These are phyloP conservation scores for Xylariaceae sp. DNA, from an alignment of 2,329 filamentous ascomycete genomes.

Conservation along the genomic window DNA sequence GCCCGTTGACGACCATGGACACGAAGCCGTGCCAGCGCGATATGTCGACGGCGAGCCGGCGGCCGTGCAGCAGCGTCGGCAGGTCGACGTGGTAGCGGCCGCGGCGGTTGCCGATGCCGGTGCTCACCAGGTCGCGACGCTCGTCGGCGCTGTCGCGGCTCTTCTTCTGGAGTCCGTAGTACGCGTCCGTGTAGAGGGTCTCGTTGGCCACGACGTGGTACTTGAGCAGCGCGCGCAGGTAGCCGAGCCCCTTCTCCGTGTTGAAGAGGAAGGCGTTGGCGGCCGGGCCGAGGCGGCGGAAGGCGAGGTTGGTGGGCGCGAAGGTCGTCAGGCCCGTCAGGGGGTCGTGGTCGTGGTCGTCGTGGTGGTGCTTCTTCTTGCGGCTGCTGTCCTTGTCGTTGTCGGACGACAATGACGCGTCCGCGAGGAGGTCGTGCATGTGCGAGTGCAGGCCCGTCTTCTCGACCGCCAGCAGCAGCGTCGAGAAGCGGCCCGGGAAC, in stretches of 20 bases:
- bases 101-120: constrained; percentile 39
- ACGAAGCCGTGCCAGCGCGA: constrained; percentile 60
- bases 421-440: constrained; percentile 10
- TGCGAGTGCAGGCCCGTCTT: constrained; percentile 60
- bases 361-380: constrained; percentile 36
- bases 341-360: constrained; percentile 42
- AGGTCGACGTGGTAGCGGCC: constrained; percentile 62
- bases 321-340: constrained; percentile 68
- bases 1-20: constrained; percentile 68
- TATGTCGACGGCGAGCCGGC: constrained; percentile 64
- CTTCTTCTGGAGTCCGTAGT: constrained; percentile 45
- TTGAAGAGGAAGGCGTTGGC: constrained; percentile 82
- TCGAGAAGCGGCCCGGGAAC: constrained; percentile 70
- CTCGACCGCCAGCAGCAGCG: constrained; percentile 63
- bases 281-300: constrained; percentile 60
- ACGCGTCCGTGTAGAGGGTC: constrained; percentile 66
- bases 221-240: constrained; percentile 59
- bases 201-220: constrained; percentile 27
- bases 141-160: constrained; percentile 17
- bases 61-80: constrained; percentile 61
- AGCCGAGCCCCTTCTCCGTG: constrained; percentile 63
- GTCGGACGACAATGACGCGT: constrained; percentile 1
- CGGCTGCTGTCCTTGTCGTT: constrained; percentile 24
- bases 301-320: constrained; percentile 75
- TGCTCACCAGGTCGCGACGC: constrained; percentile 17